A percentile compares a stretch with the other conserved stretches of the same genome.
Evolutionary conservation across 2,329 filamentous ascomycete species (phyloP).

Genomic region (Phoma sp.): DNA sequence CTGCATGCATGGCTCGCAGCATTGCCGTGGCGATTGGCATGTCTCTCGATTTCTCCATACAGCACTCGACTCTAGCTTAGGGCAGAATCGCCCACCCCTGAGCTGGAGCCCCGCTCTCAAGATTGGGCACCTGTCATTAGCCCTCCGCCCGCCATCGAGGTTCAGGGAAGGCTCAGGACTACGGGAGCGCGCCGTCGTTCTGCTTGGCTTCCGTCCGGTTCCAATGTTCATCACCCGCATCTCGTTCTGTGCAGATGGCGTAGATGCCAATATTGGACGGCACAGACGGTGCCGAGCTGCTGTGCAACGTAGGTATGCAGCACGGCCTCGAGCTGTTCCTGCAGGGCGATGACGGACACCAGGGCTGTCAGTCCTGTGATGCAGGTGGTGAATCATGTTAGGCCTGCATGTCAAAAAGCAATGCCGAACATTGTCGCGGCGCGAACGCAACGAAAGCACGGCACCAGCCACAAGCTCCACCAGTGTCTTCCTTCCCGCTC

Average conservation of each 20-base stretch:
- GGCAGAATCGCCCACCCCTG: conserved; percentile 21
- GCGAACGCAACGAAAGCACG: not conserved
- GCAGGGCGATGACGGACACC: conserved; percentile 16
- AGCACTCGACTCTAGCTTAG: not conserved
- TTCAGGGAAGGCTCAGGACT: conserved; percentile 25
- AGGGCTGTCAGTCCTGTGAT: conserved; percentile 8
- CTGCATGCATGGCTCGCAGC: not conserved
- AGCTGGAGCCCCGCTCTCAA: conserved; percentile 19
- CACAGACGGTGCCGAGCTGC: conserved; percentile 13
- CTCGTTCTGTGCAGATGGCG: conserved; percentile 15
- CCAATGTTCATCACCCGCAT: conserved; percentile 29
- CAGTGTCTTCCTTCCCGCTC: conserved; percentile 3
- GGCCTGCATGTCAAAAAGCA: conserved; percentile 10
- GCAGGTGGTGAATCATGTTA: conserved; percentile 12
- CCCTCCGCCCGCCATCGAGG: conserved; percentile 20
- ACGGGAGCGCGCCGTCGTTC: conserved; percentile 37
- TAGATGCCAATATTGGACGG: conserved; percentile 11
- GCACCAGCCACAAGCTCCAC: conserved; percentile 10
- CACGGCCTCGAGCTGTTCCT: conserved; percentile 8
- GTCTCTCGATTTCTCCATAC: not conserved
- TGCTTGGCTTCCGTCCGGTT: conserved; percentile 25
- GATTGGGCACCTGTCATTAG: conserved; percentile 24
- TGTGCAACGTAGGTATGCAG: conserved; percentile 12
- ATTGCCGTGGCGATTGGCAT: not conserved
- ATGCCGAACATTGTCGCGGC: conserved; percentile 11